phyloP scores from a whole-genome alignment of 2,329 filamentous ascomycete species.

The Blastomyces parvus region DNA sequence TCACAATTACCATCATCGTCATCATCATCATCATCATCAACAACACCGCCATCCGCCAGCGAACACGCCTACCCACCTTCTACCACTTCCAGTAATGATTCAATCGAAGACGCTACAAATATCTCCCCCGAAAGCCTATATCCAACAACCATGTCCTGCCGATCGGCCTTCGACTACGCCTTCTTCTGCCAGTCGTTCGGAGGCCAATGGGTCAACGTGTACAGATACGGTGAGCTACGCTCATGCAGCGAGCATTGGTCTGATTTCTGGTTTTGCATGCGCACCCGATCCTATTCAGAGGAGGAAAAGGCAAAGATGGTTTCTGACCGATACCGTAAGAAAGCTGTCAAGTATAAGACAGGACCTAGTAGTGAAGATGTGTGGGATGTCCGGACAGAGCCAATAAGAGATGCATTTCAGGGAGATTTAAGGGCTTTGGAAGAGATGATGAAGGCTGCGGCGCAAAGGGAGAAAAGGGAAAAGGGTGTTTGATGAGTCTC shows the following conservation, averaged over 20 bases:
- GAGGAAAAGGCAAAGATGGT: conserved; percentile 52
- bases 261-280: conserved; percentile 98
- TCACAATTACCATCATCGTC: conserved; percentile 14
- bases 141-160: conserved; percentile 77
- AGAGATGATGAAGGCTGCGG: conserved; percentile 13
- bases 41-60: neutral
- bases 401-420: conserved; percentile 44
- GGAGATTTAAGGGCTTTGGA: conserved; percentile 37
- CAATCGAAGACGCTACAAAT: conserved; percentile 21
- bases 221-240: conserved; percentile 70
- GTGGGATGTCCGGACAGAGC: conserved; percentile 65
- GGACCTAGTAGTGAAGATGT: conserved; percentile 78
- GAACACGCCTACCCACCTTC: conserved; percentile 11
- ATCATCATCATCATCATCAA: conserved; percentile 13
- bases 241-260: conserved; percentile 78
- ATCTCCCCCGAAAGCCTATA: conserved; percentile 60
- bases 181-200: conserved; percentile 90
- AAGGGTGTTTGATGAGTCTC: neutral
- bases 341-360: conserved; percentile 56
- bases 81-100: conserved; percentile 11
- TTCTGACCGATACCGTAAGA: conserved; percentile 57
- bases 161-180: conserved; percentile 79
- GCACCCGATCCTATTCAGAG: conserved; percentile 55
- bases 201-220: conserved; percentile 84
- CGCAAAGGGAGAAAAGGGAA: neutral